A percentile compares a stretch with the other conserved stretches of the same genome.
Conservation (phyloP, 225 moss, liverwort and hornwort genomes). For the Sphagnum tenellum region DNA sequence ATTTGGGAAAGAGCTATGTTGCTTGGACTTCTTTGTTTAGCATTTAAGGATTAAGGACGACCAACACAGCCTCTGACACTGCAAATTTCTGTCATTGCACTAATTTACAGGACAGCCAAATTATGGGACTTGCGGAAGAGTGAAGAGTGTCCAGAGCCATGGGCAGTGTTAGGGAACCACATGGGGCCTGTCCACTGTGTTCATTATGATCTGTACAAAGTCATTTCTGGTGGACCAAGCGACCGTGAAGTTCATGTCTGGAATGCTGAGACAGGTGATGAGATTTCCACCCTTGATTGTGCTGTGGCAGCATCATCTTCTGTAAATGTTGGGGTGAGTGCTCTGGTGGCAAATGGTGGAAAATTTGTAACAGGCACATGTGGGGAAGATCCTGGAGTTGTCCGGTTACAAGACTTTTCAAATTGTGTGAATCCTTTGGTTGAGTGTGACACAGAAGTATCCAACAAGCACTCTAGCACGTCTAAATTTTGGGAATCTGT, state of each 20-base stretch:
- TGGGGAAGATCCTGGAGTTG: slow-evolving; percentile 48
- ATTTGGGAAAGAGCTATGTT: background rate
- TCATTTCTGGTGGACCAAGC: slow-evolving; percentile 41
- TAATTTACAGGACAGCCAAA: slow-evolving; percentile 33
- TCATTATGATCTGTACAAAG: slow-evolving; percentile 58
- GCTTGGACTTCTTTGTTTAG: background rate
- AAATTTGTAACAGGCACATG: slow-evolving; percentile 66
- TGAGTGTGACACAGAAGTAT: slow-evolving; percentile 10
- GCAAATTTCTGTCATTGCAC: background rate
- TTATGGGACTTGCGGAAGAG: slow-evolving; percentile 64
- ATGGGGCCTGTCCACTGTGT: slow-evolving; percentile 41
- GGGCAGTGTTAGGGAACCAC: slow-evolving; percentile 53
- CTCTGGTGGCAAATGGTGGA: slow-evolving; percentile 44
- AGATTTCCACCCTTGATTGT: slow-evolving; percentile 44
- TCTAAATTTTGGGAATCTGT: slow-evolving; percentile 55
- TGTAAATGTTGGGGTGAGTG: slow-evolving; percentile 37
- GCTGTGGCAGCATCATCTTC: slow-evolving; percentile 14
- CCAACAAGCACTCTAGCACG: slow-evolving; percentile 10
- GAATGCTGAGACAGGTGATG: slow-evolving; percentile 45
- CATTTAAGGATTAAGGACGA: background rate
- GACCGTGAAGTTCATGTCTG: slow-evolving; percentile 52
- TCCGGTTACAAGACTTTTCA: slow-evolving; percentile 49
- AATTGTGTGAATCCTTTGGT: slow-evolving; percentile 45
- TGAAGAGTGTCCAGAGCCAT: slow-evolving; percentile 31
- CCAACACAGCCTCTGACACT: too few relatives aligned